Evolutionary conservation across 805 yeast species (phyloP).

Genomic region (Candida ipomoeae): DNA sequence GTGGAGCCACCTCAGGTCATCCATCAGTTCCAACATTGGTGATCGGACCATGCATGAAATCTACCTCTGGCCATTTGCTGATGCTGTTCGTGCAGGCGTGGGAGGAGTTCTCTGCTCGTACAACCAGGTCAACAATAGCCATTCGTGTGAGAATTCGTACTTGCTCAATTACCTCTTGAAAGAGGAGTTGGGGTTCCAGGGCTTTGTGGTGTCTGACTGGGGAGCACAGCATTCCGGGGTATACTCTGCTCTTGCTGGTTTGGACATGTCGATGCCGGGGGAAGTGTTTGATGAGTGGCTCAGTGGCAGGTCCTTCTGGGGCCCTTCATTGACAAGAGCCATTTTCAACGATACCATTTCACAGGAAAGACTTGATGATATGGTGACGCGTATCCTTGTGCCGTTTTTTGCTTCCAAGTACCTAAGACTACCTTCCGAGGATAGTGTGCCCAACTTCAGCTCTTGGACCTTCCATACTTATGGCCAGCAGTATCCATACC

Average conservation of each 20-base stretch:
- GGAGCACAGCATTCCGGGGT: constrained; percentile 61
- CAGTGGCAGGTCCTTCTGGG: constrained; percentile 53
- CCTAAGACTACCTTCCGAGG: constrained; percentile 35
- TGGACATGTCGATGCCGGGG: constrained; percentile 67
- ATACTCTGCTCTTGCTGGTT: constrained; percentile 51
- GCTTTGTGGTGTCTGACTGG: constrained; percentile 66
- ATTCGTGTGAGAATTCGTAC: constrained; percentile 57
- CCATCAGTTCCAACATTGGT: constrained; percentile 53
- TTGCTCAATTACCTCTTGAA: constrained; percentile 52
- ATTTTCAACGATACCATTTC: constrained; percentile 54
- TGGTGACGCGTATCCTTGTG: constrained; percentile 58
- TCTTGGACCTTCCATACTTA: constrained; percentile 56
- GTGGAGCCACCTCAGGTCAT: constrained; percentile 38
- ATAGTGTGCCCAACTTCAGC: constrained; percentile 48
- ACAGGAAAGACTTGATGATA: constrained; percentile 52
- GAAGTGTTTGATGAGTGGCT: constrained; percentile 51
- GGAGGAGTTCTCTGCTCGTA: constrained; percentile 62
- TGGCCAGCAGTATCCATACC: constrained; percentile 52
- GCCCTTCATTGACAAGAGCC: constrained; percentile 51
- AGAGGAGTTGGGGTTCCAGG: constrained; percentile 63
- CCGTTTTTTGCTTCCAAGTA: constrained; percentile 47
- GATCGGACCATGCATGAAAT: constrained; percentile 60
- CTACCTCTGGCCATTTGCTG: constrained; percentile 65
- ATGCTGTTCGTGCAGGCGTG: constrained; percentile 55
- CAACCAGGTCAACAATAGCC: constrained; percentile 52